Evolutionary conservation across 148 eudicot genomes (phyloP), one percentile per base, ranked within the genome.

Genomic region (Pouteria glomerata): DNA sequence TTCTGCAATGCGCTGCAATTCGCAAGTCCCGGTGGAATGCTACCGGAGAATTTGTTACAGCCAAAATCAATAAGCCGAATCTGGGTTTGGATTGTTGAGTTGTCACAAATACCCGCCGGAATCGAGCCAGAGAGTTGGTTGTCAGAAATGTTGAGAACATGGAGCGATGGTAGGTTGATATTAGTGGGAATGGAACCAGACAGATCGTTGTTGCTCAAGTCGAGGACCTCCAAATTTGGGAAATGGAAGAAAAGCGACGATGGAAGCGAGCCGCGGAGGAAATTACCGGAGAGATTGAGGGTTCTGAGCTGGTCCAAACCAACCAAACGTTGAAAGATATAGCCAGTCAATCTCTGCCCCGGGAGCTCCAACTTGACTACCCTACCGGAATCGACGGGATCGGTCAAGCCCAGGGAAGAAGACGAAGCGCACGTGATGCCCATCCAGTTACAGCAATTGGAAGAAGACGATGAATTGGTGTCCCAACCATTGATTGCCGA

Each of bases 271-370:
- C 79, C 76, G 27, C 24, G 15, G 59, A 80, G 67, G 53, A 68
- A 72, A 76, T 80, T 80, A 24, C 24, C 29, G 3, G 83, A 80
- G 29, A 80, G 73, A 71, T 80, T 80, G 8, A 80, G 76, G 70
- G 63, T 41, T 34, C 53, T 72, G n/a, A 80, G 70, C 8, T 76
- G 73, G 37, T 45, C 53, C 19, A 80, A 60, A 62, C 2, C 6
- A 11, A 39, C 69, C 21, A 80, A 26, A 8, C 76, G 61, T 18
- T 72, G 51, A 15, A 73, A 42, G 31, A 80, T 44, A 33, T 55
- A 48, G 57, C 83, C 83, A 24, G 8, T 21, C 30, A 80, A 57
- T 68, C 29, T 71, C 31, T 53, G 51, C 14, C 62, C 18, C 27
- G 57, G 2, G 12, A 80, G 70, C 23, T 76, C 70, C 70, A 80